Percentiles rank a stretch among this genome's conserved stretches.
Conservation (phyloP, 2,329 filamentous ascomycete genomes). For the Fusarium pseudoanthophilum region DNA sequence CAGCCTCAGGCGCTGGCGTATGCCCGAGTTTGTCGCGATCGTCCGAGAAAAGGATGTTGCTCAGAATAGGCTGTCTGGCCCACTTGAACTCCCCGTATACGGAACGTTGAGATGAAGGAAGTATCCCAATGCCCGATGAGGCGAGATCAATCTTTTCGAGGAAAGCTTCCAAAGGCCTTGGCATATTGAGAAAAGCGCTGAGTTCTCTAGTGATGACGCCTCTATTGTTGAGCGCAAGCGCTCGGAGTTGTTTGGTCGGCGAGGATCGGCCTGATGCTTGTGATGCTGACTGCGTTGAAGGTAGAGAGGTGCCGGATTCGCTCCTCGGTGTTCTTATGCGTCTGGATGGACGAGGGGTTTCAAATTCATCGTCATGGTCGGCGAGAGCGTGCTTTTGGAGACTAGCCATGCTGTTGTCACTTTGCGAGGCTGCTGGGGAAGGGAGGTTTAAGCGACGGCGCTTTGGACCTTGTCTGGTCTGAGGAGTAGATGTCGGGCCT, state of each 20-base stretch:
- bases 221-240: neutral
- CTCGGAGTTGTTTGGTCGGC: neutral
- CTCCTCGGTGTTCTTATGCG: too few species aligned
- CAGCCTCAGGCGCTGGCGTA: neutral
- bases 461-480: too few species aligned
- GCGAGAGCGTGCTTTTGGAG: too few species aligned
- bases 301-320: too few species aligned
- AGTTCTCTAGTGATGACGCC: neutral
- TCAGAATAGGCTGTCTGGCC: neutral
- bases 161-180: neutral
- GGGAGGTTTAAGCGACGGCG: too few species aligned
- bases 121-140: neutral
- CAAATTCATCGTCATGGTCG: too few species aligned
- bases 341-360: too few species aligned
- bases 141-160: neutral
- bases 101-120: neutral
- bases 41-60: conserved; percentile 10
- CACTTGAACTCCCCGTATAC: conserved; percentile 18
- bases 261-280: neutral
- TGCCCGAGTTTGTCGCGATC: neutral
- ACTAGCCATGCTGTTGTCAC: too few species aligned
- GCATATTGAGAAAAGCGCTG: neutral
- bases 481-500: too few species aligned
- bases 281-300: neutral
- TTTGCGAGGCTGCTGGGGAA: too few species aligned